Evolutionary conservation across 768 basidiomycete genomes (phyloP).

Genomic region (Royoungia palumana): DNA sequence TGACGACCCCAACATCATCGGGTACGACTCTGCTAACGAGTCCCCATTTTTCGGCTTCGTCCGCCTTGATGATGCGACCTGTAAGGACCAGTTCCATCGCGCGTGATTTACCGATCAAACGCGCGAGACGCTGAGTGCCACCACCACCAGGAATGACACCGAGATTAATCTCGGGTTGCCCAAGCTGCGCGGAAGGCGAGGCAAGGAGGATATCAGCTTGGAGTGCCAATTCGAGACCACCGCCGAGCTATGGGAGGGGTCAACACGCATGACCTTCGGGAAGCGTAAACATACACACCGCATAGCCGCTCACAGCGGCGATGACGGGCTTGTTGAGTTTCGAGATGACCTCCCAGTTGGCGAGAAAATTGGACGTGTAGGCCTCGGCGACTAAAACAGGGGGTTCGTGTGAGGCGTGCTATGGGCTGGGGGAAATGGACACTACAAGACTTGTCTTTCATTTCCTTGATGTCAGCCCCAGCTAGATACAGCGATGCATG

Average conservation of each 20-base stretch:
- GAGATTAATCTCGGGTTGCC: constrained; percentile 94
- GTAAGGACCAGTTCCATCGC: constrained; percentile 95
- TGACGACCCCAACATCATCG: constrained; percentile 77
- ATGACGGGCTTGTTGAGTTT: constrained; percentile 88
- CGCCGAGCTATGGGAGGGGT: constrained; percentile 69
- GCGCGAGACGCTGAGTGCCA: constrained; percentile 87
- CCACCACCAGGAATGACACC: constrained; percentile 95
- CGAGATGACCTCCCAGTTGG: constrained; percentile 74
- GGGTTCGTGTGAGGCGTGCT: background rate
- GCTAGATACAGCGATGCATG: constrained; percentile 44
- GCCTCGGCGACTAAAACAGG: constrained; percentile 67
- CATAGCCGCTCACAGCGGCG: constrained; percentile 93
- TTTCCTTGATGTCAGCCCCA: constrained; percentile 98
- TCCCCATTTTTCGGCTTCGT: constrained; percentile 85
- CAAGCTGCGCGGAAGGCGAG: constrained; percentile 86
- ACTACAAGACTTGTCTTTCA: constrained; percentile 94
- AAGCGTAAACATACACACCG: constrained; percentile 48
- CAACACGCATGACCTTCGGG: background rate
- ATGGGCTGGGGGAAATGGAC: constrained; percentile 17
- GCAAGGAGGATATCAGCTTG: constrained; percentile 96
- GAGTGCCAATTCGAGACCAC: constrained; percentile 94
- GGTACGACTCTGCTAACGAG: constrained; percentile 78
- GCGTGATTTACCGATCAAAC: constrained; percentile 84
- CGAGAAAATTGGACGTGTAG: constrained; percentile 82
- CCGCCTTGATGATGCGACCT: constrained; percentile 74